These are phyloP conservation scores for Candida peoriensis DNA, from an alignment of 805 yeast species.

Conservation along the genomic window DNA sequence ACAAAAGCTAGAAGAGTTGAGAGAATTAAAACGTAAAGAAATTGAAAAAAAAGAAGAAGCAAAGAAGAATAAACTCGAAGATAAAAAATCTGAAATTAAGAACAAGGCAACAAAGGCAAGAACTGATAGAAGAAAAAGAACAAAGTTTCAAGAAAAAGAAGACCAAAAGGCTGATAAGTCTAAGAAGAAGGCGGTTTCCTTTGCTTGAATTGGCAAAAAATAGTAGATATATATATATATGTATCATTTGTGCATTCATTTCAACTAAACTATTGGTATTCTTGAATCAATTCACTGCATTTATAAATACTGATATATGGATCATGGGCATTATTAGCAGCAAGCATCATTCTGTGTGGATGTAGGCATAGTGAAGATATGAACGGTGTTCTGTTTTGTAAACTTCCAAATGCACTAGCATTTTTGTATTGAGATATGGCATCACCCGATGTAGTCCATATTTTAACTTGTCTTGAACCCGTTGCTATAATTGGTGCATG, in stretches of 20 bases:
- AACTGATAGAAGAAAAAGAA: slow-evolving; percentile 57
- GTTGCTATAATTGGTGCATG: slow-evolving; percentile 94
- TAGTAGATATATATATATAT: no score
- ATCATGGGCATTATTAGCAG: slow-evolving; percentile 78
- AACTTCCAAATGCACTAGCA: slow-evolving; percentile 27
- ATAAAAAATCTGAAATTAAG: slow-evolving; percentile 72
- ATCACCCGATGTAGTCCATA: slow-evolving; percentile 87
- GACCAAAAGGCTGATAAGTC: slow-evolving; percentile 17
- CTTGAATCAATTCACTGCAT: slow-evolving; percentile 32
- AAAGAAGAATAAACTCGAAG: slow-evolving; percentile 64
- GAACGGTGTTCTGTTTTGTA: slow-evolving; percentile 33
- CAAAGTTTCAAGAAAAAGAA: slow-evolving; percentile 22
- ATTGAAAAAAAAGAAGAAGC: slow-evolving; percentile 76
- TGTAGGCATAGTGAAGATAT: slow-evolving; percentile 72
- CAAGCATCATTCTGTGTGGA: slow-evolving; percentile 93
- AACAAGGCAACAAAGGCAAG: slow-evolving; percentile 69
- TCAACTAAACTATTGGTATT: background rate
- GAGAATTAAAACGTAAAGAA: slow-evolving; percentile 83
- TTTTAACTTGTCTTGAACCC: slow-evolving; percentile 71
- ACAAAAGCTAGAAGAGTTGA: slow-evolving; percentile 79
- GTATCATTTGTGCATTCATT: slow-evolving; percentile 1
- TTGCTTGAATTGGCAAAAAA: no score
- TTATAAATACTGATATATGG: slow-evolving; percentile 60
- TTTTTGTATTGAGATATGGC: slow-evolving; percentile 56
- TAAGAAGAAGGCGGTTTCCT: slow-evolving; percentile 42